phyloP scores from a whole-genome alignment of 148 eudicot species.

The Rhododendron ovatum region DNA sequence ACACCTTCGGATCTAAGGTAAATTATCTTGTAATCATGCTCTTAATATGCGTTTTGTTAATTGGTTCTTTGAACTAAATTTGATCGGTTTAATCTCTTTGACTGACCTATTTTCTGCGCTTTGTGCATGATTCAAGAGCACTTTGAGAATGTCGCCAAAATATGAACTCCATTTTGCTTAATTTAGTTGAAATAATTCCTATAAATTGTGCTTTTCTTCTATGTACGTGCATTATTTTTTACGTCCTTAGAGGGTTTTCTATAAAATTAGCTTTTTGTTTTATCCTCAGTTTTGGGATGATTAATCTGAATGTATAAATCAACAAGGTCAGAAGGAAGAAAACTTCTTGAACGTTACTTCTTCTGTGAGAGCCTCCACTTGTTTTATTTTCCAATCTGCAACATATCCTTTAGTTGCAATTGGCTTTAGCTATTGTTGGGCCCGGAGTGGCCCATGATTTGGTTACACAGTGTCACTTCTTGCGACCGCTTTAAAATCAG shows the following conservation, averaged over 20 bases:
- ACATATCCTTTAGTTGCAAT: neutral
- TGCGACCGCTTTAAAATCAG: too few species aligned
- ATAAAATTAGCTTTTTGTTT: neutral
- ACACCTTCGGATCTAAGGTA: constrained; percentile 3
- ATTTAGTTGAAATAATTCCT: neutral
- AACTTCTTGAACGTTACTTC: neutral
- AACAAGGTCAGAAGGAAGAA: neutral
- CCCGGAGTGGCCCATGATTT: too few species aligned
- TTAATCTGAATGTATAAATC: neutral
- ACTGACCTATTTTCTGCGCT: neutral
- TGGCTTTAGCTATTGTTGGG: neutral
- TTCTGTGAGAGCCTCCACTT: neutral
- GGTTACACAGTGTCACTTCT: too few species aligned
- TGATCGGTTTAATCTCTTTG: neutral
- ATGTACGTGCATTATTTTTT: neutral
- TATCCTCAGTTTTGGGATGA: neutral
- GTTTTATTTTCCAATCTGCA: neutral
- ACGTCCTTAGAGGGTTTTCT: neutral
- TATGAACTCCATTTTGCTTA: neutral
- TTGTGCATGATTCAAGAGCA: neutral
- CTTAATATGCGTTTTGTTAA: neutral
- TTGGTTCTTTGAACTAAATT: neutral
- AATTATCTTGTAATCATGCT: neutral
- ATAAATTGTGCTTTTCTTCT: neutral
- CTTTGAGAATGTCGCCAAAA: neutral